Percentiles rank a stretch among this genome's conserved stretches.
phyloP scores from a whole-genome alignment of 345 rosid genomes.

The Hypericum perforatum region DNA sequence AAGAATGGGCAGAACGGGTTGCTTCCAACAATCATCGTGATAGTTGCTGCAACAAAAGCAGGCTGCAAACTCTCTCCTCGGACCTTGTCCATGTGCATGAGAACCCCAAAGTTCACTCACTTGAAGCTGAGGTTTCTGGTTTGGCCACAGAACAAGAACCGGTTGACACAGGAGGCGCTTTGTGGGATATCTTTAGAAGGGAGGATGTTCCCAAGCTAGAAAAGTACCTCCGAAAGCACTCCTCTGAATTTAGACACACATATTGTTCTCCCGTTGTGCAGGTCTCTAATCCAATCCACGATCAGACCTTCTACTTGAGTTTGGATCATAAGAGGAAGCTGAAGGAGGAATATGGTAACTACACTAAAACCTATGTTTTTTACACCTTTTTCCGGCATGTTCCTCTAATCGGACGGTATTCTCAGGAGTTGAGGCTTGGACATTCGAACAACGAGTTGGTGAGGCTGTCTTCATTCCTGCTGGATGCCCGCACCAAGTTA shows the following conservation, averaged over 20 bases:
- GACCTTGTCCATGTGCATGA: no score
- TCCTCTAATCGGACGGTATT: neutral
- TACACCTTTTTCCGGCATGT: neutral
- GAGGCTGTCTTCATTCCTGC: slow-evolving; percentile 95
- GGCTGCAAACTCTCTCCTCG: no score
- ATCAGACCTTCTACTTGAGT: no score
- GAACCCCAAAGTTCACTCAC: no score
- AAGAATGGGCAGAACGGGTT: no score
- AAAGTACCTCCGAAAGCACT: slow-evolving; percentile 35
- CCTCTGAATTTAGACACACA: slow-evolving; percentile 29
- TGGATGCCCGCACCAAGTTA: slow-evolving; percentile 97
- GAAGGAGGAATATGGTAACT: slow-evolving; percentile 57
- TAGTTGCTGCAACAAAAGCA: no score
- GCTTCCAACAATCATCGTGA: no score
- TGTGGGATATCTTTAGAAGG: slow-evolving; percentile 57
- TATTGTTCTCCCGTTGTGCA: slow-evolving; percentile 26
- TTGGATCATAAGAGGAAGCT: no score
- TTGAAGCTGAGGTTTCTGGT: slow-evolving; percentile 1
- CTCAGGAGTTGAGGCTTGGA: slow-evolving; percentile 84
- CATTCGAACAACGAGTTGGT: slow-evolving; percentile 72
- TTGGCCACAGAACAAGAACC: neutral
- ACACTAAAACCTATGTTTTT: neutral
- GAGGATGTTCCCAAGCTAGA: slow-evolving; percentile 42
- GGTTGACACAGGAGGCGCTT: slow-evolving; percentile 29
- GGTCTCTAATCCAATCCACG: no score